A percentile compares a stretch with the other conserved stretches of the same genome.
These are phyloP conservation scores for Myxozyma mucilagina DNA, from an alignment of 805 yeast genomes.

Conservation along the genomic window DNA sequence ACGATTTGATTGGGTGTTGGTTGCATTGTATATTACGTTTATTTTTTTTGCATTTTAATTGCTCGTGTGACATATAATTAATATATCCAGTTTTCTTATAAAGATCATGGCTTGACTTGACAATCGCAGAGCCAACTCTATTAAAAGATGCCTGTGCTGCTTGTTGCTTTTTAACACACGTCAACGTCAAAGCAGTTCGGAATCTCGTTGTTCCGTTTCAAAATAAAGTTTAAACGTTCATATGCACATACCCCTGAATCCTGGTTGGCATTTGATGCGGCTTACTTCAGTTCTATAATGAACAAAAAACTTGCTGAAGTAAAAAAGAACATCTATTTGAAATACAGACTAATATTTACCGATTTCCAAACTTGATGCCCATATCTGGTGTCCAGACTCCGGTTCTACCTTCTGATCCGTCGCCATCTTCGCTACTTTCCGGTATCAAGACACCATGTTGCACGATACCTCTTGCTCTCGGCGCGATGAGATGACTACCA, in stretches of 20 bases:
- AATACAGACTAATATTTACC: background rate
- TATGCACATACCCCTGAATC: too few species aligned
- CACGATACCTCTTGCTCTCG: constrained; percentile 26
- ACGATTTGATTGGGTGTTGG: background rate
- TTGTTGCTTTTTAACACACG: too few species aligned
- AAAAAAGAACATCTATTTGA: background rate
- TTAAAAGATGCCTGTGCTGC: too few species aligned
- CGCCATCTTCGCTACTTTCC: background rate
- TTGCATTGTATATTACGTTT: background rate
- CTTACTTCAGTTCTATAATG: background rate
- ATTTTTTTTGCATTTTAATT: background rate
- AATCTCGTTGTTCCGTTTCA: too few species aligned
- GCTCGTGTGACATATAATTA: too few species aligned
- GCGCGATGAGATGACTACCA: constrained; percentile 17
- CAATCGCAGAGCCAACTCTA: too few species aligned
- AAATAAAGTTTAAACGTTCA: too few species aligned
- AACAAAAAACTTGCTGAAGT: background rate
- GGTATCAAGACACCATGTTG: constrained; percentile 22
- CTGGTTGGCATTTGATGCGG: background rate
- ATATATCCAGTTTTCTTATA: too few species aligned
- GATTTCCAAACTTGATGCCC: constrained; percentile 30
- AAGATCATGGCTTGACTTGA: too few species aligned
- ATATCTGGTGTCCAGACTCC: constrained; percentile 26
- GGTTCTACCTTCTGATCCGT: background rate
- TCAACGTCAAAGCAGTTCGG: too few species aligned